A percentile compares a stretch with the other conserved stretches of the same genome.
Evolutionary conservation across 345 rosid genomes (phyloP).

Genomic region (Populus tremula): DNA sequence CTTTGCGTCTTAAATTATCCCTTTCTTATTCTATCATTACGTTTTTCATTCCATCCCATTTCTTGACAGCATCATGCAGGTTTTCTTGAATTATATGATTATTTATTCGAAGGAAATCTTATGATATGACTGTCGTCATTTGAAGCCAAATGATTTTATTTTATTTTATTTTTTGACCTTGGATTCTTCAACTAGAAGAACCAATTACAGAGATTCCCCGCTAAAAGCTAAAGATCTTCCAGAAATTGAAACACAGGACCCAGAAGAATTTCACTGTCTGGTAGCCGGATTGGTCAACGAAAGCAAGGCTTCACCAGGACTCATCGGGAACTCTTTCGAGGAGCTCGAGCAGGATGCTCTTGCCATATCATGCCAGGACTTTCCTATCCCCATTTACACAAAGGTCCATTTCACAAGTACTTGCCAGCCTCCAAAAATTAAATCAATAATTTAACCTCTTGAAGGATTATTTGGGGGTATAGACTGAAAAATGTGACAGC

Average conservation of each 20-base stretch:
- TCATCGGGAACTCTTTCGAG: conserved; percentile 33
- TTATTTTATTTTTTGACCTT: background rate
- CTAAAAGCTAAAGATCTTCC: conserved; percentile 44
- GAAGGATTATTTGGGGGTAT: no score
- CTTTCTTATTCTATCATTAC: no score
- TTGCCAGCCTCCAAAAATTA: conserved; percentile 11
- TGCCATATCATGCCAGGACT: background rate
- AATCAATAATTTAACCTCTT: no score
- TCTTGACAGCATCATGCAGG: no score
- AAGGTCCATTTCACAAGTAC: conserved; percentile 43
- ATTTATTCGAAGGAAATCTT: no score
- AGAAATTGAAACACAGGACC: conserved; percentile 14
- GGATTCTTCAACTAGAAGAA: conserved; percentile 39
- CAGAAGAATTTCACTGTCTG: background rate
- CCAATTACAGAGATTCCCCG: conserved; percentile 39
- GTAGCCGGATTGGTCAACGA: conserved; percentile 11
- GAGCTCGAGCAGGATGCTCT: conserved; percentile 24
- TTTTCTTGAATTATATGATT: no score
- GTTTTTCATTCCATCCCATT: no score
- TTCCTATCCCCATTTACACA: conserved; percentile 19
- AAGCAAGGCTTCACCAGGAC: conserved; percentile 26
- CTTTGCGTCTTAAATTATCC: no score
- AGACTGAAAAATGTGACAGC: no score
- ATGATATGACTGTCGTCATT: no score
- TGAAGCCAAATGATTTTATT: background rate